These are phyloP conservation scores for Gnomoniopsis sp. DNA, from an alignment of 2,329 filamentous ascomycete genomes.

Conservation along the genomic window DNA sequence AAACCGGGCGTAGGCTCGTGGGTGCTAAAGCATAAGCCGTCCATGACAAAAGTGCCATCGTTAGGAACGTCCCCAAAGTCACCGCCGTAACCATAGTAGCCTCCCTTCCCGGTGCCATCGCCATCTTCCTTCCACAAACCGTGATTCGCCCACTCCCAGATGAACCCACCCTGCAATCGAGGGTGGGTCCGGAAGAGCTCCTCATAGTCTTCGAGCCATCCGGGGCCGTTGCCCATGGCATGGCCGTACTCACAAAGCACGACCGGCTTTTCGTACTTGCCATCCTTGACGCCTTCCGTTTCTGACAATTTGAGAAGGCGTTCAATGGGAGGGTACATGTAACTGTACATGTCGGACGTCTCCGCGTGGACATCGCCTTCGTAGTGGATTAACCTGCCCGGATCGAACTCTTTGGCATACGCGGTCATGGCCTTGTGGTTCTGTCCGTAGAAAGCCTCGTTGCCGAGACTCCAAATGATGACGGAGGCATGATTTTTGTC, in stretches of 20 bases:
- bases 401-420: slow-evolving; percentile 56
- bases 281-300: slow-evolving; percentile 40
- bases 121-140: slow-evolving; percentile 47
- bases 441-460: slow-evolving; percentile 68
- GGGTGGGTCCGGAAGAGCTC: slow-evolving; percentile 58
- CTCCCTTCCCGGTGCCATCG: slow-evolving; percentile 30
- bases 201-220: slow-evolving; percentile 66
- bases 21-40: slow-evolving; percentile 51
- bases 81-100: slow-evolving; percentile 58
- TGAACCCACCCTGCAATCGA: slow-evolving; percentile 62
- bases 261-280: slow-evolving; percentile 52
- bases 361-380: slow-evolving; percentile 60
- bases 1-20: slow-evolving; percentile 57
- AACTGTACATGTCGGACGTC: slow-evolving; percentile 62
- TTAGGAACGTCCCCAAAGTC: slow-evolving; percentile 61
- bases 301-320: slow-evolving; percentile 44
- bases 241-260: slow-evolving; percentile 57
- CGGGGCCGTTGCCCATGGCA: slow-evolving; percentile 74
- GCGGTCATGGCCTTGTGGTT: slow-evolving; percentile 69
- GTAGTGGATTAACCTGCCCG: slow-evolving; percentile 60
- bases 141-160: slow-evolving; percentile 67
- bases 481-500: slow-evolving; percentile 71
- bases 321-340: slow-evolving; percentile 61
- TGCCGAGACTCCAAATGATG: slow-evolving; percentile 71
- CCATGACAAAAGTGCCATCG: slow-evolving; percentile 61